Conservation (phyloP, 2,329 filamentous ascomycete genomes). For the Botrytis medusae region DNA sequence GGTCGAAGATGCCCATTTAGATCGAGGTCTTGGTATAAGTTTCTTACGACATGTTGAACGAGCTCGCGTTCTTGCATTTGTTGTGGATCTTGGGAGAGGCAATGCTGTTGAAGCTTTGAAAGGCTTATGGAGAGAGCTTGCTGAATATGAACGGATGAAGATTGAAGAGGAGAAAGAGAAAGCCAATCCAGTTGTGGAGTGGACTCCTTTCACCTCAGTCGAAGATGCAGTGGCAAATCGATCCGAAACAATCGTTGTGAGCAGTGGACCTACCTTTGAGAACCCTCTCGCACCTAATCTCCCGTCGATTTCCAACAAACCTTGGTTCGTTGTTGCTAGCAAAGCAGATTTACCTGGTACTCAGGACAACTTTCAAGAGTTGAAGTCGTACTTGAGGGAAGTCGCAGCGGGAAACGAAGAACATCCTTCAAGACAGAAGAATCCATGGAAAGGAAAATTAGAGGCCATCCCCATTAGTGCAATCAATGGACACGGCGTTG, state of each 20-base stretch:
- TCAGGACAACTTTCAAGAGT: conserved; percentile 68
- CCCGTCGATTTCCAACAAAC: conserved; percentile 74
- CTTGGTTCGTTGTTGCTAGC: conserved; percentile 94
- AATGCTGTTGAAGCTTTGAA: conserved; percentile 78
- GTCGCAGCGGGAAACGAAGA: conserved; percentile 61
- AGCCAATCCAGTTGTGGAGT: conserved; percentile 62
- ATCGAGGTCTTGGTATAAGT: conserved; percentile 84
- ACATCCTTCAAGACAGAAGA: conserved; percentile 70
- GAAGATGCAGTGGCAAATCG: conserved; percentile 38
- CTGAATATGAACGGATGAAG: conserved; percentile 69
- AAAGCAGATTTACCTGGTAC: conserved; percentile 85
- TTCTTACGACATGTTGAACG: conserved; percentile 95
- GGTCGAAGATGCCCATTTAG: conserved; percentile 87
- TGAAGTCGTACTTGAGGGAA: conserved; percentile 69
- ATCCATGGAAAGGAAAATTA: conserved; percentile 60
- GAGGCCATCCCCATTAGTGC: conserved; percentile 83
- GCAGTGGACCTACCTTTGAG: conserved; percentile 30
- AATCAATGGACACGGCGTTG: conserved; percentile 80
- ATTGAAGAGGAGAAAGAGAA: conserved; percentile 72
- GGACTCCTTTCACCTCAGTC: conserved; percentile 50
- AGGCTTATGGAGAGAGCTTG: conserved; percentile 86
- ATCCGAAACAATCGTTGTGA: conserved; percentile 37
- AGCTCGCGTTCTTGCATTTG: conserved; percentile 88
- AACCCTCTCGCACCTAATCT: conserved; percentile 33
- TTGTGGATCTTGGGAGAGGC: conserved; percentile 78